phyloP scores from a whole-genome alignment of 2,329 filamentous ascomycete genomes.

The Zasmidium angulare region DNA sequence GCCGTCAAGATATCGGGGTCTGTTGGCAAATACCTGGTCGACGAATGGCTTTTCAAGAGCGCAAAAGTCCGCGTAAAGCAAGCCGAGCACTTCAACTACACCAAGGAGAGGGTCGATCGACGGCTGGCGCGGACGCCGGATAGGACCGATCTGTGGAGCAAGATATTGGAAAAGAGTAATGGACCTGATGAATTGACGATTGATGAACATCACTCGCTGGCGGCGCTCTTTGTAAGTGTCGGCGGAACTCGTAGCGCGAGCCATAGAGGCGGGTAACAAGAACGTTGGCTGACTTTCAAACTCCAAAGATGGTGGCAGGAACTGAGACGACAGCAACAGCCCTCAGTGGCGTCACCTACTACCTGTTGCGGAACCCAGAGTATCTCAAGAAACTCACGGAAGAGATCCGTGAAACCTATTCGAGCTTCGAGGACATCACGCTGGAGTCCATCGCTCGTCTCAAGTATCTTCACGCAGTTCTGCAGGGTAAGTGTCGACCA shows the following conservation, averaged over 20 bases:
- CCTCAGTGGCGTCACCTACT: slow-evolving; percentile 33
- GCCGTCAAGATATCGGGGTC: slow-evolving; percentile 10
- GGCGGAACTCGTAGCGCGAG: too few relatives aligned
- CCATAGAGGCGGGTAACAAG: background rate
- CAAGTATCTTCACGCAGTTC: slow-evolving; percentile 39
- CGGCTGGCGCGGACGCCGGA: slow-evolving; percentile 16
- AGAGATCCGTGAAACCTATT: slow-evolving; percentile 38
- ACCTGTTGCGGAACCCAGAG: slow-evolving; percentile 34
- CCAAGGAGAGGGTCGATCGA: slow-evolving; percentile 20
- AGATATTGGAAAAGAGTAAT: slow-evolving; percentile 28
- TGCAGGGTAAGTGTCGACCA: slow-evolving; percentile 22
- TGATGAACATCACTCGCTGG: slow-evolving; percentile 37
- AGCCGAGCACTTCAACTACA: slow-evolving; percentile 27
- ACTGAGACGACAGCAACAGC: slow-evolving; percentile 42
- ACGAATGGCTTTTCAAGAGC: slow-evolving; percentile 18
- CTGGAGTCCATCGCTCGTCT: slow-evolving; percentile 34
- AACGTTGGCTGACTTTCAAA: background rate
- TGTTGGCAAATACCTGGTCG: slow-evolving; percentile 15
- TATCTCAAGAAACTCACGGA: slow-evolving; percentile 31
- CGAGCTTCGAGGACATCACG: slow-evolving; percentile 35
- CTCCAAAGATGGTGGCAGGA: slow-evolving; percentile 9
- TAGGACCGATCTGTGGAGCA: slow-evolving; percentile 32
- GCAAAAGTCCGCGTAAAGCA: slow-evolving; percentile 10
- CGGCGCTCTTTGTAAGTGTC: slow-evolving; percentile 30
- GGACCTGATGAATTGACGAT: slow-evolving; percentile 22